phyloP scores from a whole-genome alignment of 345 rosid genomes.

The Hevea brasiliensis region DNA sequence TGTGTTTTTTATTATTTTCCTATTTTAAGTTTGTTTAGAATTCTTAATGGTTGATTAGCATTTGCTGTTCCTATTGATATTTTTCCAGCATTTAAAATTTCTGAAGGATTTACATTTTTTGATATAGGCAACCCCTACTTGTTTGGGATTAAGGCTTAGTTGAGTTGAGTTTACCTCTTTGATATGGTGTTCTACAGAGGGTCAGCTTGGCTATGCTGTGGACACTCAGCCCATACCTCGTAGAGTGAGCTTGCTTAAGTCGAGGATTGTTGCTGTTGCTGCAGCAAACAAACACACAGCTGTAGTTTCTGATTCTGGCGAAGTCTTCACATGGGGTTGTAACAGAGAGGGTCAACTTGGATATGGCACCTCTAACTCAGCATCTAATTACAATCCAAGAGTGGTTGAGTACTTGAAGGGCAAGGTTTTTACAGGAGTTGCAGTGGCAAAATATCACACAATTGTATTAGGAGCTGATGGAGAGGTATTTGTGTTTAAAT shows the following conservation, averaged over 20 bases:
- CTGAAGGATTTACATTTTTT: slow-evolving; percentile 8
- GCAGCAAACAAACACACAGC: slow-evolving; percentile 97
- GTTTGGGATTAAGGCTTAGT: no score
- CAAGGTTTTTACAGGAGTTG: slow-evolving; percentile 58
- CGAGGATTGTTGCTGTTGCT: slow-evolving; percentile 80
- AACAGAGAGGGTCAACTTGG: slow-evolving; percentile 98
- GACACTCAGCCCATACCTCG: slow-evolving; percentile 98
- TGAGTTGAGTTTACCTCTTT: slow-evolving; percentile 1
- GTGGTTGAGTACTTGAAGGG: slow-evolving; percentile 91
- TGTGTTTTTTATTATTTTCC: no score
- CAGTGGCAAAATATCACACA: slow-evolving; percentile 88
- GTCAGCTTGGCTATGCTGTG: slow-evolving; percentile 95
- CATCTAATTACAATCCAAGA: slow-evolving; percentile 93
- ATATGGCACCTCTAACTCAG: slow-evolving; percentile 97
- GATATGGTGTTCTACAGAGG: slow-evolving; percentile 60
- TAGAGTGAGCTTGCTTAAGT: slow-evolving; percentile 74
- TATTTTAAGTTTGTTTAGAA: no score
- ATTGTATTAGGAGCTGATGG: slow-evolving; percentile 77
- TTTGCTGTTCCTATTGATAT: neutral
- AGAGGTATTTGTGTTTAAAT: slow-evolving; percentile 54
- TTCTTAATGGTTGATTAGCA: no score
- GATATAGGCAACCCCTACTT: no score
- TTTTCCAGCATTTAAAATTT: slow-evolving; percentile 13
- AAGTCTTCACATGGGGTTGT: slow-evolving; percentile 98
- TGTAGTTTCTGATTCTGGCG: slow-evolving; percentile 85